These are phyloP conservation scores for Chlamydomonas sphaeroides DNA, from an alignment of 139 green algal species.

Conservation along the genomic window DNA sequence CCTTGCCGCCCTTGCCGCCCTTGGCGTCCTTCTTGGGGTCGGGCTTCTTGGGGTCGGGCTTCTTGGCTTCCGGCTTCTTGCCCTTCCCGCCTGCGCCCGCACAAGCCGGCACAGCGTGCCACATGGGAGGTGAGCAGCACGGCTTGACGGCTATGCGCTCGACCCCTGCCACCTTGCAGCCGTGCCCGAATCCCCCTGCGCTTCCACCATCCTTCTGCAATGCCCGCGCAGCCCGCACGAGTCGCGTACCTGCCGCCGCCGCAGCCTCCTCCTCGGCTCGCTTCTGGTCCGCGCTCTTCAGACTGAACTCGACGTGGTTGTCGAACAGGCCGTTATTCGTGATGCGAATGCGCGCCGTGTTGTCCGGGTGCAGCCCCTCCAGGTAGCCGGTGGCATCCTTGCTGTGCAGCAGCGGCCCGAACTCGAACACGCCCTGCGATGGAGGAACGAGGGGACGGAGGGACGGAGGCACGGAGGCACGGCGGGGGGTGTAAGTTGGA, in stretches of 20 bases:
- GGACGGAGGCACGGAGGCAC: too few relatives aligned
- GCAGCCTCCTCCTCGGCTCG: conserved; percentile 26
- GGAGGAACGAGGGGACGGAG: too few relatives aligned
- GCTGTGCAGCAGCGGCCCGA: conserved; percentile 75
- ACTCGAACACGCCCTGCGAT: conserved; percentile 82
- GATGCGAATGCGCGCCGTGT: conserved; percentile 76
- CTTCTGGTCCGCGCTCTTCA: conserved; percentile 55
- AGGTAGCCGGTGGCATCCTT: conserved; percentile 56
- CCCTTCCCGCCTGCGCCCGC: not conserved
- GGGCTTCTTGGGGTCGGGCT: conserved; percentile 37
- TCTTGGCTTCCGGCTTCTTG: conserved; percentile 30
- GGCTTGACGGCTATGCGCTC: too few relatives aligned
- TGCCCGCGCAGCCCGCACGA: too few relatives aligned
- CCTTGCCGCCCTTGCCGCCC: conserved; percentile 5
- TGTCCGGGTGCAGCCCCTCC: conserved; percentile 63
- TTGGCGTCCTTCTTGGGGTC: conserved; percentile 28
- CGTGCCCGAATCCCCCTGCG: too few relatives aligned
- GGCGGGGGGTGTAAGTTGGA: too few relatives aligned
- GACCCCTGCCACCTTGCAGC: too few relatives aligned
- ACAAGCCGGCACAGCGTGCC: too few relatives aligned
- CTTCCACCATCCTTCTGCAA: too few relatives aligned
- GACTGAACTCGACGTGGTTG: conserved; percentile 65
- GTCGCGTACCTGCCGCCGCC: conserved; percentile 4
- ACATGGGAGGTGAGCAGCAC: too few relatives aligned
- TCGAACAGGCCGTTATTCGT: conserved; percentile 84